Evolutionary conservation across 306 rosid species (phyloP).

Genomic region (Vigna reflexopilosa): DNA sequence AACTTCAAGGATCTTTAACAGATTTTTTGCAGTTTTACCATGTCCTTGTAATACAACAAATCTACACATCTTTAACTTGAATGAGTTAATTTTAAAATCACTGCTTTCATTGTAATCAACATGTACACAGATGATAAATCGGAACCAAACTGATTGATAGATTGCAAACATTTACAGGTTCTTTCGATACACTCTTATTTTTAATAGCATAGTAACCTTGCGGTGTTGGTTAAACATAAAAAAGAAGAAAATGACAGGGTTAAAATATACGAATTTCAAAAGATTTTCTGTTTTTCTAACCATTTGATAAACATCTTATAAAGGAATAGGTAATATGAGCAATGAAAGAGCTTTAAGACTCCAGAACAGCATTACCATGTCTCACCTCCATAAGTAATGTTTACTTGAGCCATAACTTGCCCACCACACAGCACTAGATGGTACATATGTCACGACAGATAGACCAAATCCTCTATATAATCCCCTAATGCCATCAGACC

Average conservation of each 20-base stretch:
- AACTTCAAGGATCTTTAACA: neutral
- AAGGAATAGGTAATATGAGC: conserved; percentile 30
- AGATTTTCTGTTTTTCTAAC: conserved; percentile 19
- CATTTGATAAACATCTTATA: conserved; percentile 30
- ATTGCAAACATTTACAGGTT: neutral
- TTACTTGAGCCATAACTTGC: conserved; percentile 95
- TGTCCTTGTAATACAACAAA: neutral
- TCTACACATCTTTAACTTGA: conserved; percentile 16
- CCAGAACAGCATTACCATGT: conserved; percentile 48
- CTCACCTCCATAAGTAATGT: conserved; percentile 94
- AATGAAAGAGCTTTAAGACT: conserved; percentile 25
- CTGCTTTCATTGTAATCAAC: neutral
- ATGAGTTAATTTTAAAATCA: conserved; percentile 12
- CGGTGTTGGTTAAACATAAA: conserved; percentile 5
- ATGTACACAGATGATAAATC: neutral
- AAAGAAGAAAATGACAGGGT: conserved; percentile 23
- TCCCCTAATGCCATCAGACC: conserved; percentile 76
- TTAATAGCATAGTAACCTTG: conserved; percentile 9
- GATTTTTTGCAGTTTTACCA: conserved; percentile 16
- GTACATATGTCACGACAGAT: conserved; percentile 89
- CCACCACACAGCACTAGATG: conserved; percentile 99
- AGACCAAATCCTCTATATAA: conserved; percentile 90
- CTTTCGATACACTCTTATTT: conserved; percentile 28
- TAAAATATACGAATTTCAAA: conserved; percentile 1
- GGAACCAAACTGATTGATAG: conserved; percentile 11